Conservation (phyloP, 225 moss, liverwort and hornwort species). For the Climacium dendroides region DNA sequence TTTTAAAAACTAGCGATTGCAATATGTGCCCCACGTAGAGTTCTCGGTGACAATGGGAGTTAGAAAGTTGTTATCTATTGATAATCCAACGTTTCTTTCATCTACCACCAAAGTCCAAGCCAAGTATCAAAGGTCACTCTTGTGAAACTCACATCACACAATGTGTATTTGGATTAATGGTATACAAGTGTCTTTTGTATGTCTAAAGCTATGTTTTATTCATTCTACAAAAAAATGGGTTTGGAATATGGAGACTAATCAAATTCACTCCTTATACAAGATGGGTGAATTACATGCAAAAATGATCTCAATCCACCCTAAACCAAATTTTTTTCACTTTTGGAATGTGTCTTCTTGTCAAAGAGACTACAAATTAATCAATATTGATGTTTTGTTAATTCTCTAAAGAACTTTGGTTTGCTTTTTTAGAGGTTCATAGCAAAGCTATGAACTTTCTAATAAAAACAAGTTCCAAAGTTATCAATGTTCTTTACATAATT, state of each 20-base stretch:
- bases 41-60: accelerated
- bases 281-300: background rate
- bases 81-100: too few species aligned
- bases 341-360: accelerated
- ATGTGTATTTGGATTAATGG: background rate
- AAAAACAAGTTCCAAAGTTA: background rate
- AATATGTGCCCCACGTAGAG: background rate
- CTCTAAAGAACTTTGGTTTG: too few species aligned
- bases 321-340: background rate
- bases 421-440: background rate
- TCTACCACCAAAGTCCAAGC: background rate
- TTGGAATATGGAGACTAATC: accelerated
- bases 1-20: accelerated
- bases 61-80: too few species aligned
- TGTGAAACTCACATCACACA: background rate
- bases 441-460: accelerated
- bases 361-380: background rate
- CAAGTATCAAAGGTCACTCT: background rate
- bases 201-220: background rate
- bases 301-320: background rate
- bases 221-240: background rate
- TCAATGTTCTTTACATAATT: background rate
- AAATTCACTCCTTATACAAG: background rate
- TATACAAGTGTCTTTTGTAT: too few species aligned
- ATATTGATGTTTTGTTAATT: background rate